phyloP scores from a whole-genome alignment of 2,329 filamentous ascomycete species.

The Calycina marina region DNA sequence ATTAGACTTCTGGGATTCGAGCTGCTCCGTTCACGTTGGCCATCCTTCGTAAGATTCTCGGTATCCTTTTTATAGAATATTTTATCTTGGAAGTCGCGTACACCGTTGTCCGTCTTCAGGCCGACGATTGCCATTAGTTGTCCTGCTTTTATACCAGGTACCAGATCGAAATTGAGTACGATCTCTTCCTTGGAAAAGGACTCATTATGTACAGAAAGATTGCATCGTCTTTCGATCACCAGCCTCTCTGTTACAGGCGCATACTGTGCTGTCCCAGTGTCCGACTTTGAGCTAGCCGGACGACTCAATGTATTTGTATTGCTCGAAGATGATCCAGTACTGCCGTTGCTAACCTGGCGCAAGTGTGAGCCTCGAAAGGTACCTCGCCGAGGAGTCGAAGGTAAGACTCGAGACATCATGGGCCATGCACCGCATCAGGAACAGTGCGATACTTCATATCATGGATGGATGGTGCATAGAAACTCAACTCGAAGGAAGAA shows the following conservation, averaged over 20 bases:
- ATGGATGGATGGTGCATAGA: too few species aligned
- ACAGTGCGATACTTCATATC: too few species aligned
- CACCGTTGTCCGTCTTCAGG: slow-evolving; percentile 34
- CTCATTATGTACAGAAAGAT: slow-evolving; percentile 38
- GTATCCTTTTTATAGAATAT: slow-evolving; percentile 13
- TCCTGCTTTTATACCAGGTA: slow-evolving; percentile 51
- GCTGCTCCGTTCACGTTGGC: slow-evolving; percentile 13
- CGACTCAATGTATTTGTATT: slow-evolving; percentile 8
- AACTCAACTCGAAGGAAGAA: too few species aligned
- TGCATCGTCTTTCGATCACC: slow-evolving; percentile 17
- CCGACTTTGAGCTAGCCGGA: slow-evolving; percentile 14
- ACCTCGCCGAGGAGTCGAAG: slow-evolving; percentile 16
- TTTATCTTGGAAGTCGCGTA: slow-evolving; percentile 30
- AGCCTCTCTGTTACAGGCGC: slow-evolving; percentile 9
- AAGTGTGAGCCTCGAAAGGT: slow-evolving; percentile 18
- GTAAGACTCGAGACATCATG: slow-evolving; percentile 14
- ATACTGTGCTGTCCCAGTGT: slow-evolving; percentile 14
- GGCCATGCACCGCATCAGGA: too few species aligned
- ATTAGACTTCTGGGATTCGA: slow-evolving; percentile 12
- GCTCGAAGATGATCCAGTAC: slow-evolving; percentile 11
- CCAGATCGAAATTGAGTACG: slow-evolving; percentile 59
- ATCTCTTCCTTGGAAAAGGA: slow-evolving; percentile 66
- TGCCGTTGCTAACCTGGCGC: slow-evolving; percentile 21
- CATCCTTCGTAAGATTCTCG: slow-evolving; percentile 7
- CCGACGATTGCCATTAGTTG: slow-evolving; percentile 60